These are phyloP conservation scores for Gracilaria gracilis DNA, from an alignment of 23 red algal species.

Conservation along the genomic window DNA sequence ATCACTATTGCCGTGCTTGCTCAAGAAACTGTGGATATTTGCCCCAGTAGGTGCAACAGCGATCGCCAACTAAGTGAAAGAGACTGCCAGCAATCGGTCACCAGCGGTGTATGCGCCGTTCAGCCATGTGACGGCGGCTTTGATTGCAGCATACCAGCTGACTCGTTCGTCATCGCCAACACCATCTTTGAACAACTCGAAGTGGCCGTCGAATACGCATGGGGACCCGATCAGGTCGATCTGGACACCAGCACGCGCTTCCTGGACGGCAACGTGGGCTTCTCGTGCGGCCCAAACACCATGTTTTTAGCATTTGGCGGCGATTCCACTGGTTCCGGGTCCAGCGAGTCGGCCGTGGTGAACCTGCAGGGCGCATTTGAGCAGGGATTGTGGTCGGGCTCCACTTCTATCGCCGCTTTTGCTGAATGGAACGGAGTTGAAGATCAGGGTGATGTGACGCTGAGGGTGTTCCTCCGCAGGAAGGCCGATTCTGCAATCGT, in stretches of 20 bases:
- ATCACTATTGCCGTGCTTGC: neutral
- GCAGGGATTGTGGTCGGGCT: neutral
- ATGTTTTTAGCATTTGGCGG: neutral
- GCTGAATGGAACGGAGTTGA: conserved; percentile 4
- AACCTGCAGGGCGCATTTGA: neutral
- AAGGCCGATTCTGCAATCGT: neutral
- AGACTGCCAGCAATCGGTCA: neutral
- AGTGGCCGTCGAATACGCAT: conserved; percentile 2
- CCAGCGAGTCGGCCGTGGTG: neutral
- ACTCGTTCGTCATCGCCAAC: conserved; percentile 6
- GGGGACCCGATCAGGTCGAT: conserved; percentile 6
- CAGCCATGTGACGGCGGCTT: neutral
- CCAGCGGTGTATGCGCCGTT: neutral
- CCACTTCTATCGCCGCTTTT: neutral
- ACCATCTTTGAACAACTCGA: neutral
- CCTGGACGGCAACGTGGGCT: conserved; percentile 14
- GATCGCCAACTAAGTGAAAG: neutral
- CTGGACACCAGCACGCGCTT: conserved; percentile 33
- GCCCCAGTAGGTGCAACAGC: neutral
- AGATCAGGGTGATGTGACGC: conserved; percentile 15
- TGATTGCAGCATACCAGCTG: neutral
- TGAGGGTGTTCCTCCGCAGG: neutral
- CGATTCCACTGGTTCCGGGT: neutral
- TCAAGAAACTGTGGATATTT: neutral
- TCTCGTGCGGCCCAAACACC: neutral